Percentiles rank a stretch among this genome's conserved stretches.
phyloP scores from a whole-genome alignment of 1,139 yeast genomes.

The Taphrina betulina region DNA sequence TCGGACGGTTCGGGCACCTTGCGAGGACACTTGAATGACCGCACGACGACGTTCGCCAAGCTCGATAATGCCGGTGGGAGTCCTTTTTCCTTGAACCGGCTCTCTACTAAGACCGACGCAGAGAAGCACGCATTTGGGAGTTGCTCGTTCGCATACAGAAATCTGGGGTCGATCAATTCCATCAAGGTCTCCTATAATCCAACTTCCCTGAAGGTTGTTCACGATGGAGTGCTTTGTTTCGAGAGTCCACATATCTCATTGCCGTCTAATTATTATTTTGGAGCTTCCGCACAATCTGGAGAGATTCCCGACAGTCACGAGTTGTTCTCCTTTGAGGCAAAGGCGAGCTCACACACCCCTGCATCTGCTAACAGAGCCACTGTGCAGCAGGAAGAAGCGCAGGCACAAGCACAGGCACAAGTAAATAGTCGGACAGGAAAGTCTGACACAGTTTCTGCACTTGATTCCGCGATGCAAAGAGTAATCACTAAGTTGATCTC shows the following conservation, averaged over 20 bases:
- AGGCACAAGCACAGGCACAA: background rate
- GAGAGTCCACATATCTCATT: constrained; percentile 43
- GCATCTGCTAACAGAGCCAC: too few species aligned
- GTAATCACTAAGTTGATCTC: constrained; percentile 4
- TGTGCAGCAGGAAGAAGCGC: background rate
- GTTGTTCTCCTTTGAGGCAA: constrained; percentile 14
- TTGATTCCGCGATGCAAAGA: constrained; percentile 19
- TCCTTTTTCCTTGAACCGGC: constrained; percentile 25
- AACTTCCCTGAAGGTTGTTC: constrained; percentile 40
- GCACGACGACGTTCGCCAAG: constrained; percentile 37
- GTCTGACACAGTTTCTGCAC: background rate
- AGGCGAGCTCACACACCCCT: background rate
- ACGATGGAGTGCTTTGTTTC: constrained; percentile 46
- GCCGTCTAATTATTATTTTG: constrained; percentile 44
- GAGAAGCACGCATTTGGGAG: constrained; percentile 43
- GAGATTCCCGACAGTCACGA: constrained; percentile 41
- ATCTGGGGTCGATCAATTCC: constrained; percentile 42
- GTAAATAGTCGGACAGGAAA: background rate
- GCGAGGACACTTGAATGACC: constrained; percentile 48
- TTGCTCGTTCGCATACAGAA: constrained; percentile 46
- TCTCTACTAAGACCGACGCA: constrained; percentile 30
- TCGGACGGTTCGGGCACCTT: constrained; percentile 41
- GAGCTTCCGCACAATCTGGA: constrained; percentile 45
- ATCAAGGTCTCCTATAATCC: constrained; percentile 39
- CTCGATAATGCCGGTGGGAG: constrained; percentile 25